Conservation (phyloP, 345 rosid species). For the Salix arbutifolia region DNA sequence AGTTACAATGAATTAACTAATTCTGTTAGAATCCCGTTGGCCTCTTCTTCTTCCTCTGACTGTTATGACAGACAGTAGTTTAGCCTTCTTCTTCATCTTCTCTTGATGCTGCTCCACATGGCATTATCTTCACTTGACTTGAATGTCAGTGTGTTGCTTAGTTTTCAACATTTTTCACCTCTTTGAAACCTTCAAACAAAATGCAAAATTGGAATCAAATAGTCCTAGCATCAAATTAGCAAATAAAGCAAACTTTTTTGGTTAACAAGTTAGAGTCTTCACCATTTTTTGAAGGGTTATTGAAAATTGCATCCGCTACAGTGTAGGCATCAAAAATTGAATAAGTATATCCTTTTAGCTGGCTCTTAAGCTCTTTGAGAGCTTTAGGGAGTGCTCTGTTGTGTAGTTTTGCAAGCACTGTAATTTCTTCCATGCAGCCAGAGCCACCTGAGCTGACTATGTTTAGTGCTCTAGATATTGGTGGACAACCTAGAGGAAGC, state of each 20-base stretch:
- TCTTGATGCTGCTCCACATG: no score
- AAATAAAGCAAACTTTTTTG: not conserved
- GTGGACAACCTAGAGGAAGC: conserved; percentile 29
- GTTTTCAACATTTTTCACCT: not conserved
- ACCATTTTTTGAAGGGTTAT: conserved; percentile 20
- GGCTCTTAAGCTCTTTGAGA: conserved; percentile 7
- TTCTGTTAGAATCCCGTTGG: no score
- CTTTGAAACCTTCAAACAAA: conserved; percentile 3
- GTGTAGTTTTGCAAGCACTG: conserved; percentile 21
- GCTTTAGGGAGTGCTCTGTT: conserved; percentile 19
- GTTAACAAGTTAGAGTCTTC: not conserved
- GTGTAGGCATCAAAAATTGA: not conserved
- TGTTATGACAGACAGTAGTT: no score
- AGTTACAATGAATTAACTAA: no score
- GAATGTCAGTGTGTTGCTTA: no score
- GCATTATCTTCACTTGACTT: no score
- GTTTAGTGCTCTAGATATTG: not conserved
- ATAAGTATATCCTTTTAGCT: conserved; percentile 25
- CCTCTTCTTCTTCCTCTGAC: no score
- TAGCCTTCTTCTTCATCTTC: no score
- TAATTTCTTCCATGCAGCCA: conserved; percentile 6
- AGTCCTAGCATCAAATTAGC: not conserved
- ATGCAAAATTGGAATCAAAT: not conserved
- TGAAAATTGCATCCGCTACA: not conserved
- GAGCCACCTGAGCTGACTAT: conserved; percentile 15